Evolutionary conservation across 345 rosid genomes (phyloP).

Genomic region (Zanthoxylum bungeanum): DNA sequence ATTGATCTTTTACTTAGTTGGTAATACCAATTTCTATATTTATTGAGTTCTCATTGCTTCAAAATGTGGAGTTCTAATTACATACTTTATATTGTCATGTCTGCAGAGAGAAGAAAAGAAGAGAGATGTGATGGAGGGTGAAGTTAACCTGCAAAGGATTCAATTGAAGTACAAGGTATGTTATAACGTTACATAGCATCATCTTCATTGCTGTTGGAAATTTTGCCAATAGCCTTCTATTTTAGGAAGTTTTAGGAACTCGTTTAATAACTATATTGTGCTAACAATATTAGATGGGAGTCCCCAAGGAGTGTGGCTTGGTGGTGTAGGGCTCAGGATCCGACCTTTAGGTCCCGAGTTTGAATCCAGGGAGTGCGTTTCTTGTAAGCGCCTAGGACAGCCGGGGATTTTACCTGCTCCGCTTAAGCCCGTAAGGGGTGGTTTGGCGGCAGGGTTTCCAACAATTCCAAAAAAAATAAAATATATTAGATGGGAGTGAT

Average conservation of each 20-base stretch:
- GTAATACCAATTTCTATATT: slow-evolving; percentile 4
- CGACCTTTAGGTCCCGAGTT: too few relatives aligned
- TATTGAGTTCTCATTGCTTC: slow-evolving; percentile 16
- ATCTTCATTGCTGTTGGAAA: neutral
- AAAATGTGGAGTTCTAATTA: neutral
- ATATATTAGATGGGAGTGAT: neutral
- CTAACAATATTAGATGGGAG: neutral
- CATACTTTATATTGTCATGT: neutral
- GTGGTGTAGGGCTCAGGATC: too few relatives aligned
- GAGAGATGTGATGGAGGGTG: slow-evolving; percentile 80
- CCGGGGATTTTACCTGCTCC: too few relatives aligned
- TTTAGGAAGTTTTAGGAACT: neutral
- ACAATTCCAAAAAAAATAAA: too few relatives aligned
- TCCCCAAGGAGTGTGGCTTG: too few relatives aligned
- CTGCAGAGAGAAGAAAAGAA: slow-evolving; percentile 94
- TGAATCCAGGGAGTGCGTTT: too few relatives aligned
- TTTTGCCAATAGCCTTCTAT: neutral
- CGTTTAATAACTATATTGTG: neutral
- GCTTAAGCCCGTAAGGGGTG: too few relatives aligned
- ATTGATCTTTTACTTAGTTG: neutral
- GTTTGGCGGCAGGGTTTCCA: too few relatives aligned
- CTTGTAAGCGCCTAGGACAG: too few relatives aligned
- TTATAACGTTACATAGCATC: slow-evolving; percentile 9
- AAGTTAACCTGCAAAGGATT: slow-evolving; percentile 86
- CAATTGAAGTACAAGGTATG: slow-evolving; percentile 87